These are phyloP conservation scores for Pyracantha coccinea DNA, from an alignment of 331 rosid species.

Conservation along the genomic window DNA sequence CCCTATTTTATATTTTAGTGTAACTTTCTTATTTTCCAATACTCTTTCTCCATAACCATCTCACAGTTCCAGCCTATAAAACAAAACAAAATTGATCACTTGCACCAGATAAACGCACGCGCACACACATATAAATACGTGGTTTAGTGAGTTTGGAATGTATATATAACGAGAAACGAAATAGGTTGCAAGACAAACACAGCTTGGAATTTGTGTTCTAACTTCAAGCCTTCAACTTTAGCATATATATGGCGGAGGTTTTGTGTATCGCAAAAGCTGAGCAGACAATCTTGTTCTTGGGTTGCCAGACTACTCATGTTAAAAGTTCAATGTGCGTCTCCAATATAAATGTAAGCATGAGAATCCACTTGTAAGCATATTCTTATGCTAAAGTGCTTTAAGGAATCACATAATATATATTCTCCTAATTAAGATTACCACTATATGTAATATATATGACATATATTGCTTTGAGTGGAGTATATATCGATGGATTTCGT, in stretches of 20 bases:
- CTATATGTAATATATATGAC: background rate
- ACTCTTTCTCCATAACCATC: background rate
- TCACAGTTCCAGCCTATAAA: background rate
- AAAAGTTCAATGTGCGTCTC: background rate
- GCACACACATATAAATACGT: too few relatives aligned
- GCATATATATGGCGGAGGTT: background rate
- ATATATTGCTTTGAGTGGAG: background rate
- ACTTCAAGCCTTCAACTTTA: background rate
- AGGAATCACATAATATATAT: constrained; percentile 34
- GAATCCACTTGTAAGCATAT: constrained; percentile 21
- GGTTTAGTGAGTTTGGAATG: too few relatives aligned
- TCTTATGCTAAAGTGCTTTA: constrained; percentile 18
- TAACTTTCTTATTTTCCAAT: background rate
- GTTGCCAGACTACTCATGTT: background rate
- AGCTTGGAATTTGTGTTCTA: background rate
- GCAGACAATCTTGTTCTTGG: background rate
- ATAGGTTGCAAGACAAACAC: background rate
- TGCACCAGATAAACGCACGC: background rate
- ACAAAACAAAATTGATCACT: background rate
- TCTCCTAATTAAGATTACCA: constrained; percentile 11
- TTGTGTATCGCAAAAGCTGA: background rate
- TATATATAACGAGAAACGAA: too few relatives aligned
- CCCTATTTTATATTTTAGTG: background rate
- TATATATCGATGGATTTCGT: background rate
- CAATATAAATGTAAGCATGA: background rate